Base-by-base conservation (phyloP, 805 yeast species). In the Candida endomychidarum region DNA sequence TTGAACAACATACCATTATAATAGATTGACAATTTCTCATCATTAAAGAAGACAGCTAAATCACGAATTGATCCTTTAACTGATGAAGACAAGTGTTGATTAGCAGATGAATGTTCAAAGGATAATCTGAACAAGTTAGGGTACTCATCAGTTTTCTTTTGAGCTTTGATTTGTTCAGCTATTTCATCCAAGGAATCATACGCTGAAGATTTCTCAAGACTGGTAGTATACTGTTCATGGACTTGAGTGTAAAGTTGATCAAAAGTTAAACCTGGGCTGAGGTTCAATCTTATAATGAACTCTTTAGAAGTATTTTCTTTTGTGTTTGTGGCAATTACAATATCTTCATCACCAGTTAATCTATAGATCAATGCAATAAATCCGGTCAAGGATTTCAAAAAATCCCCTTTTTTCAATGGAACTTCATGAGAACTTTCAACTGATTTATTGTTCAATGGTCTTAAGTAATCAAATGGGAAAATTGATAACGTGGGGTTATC, bases 321-420 rank as follows among this genome's bases (percentile, higher is more conserved):
- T 18, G 74, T 60, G 50, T 83, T 80, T 0, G 89, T 80, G n/a
- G 90, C 89, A 45, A 91, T 66, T n/a, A 84, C 81, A 37, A 93
- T 81, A 53, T 91, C 97, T 49, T 91, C 97, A 58, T 91, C 98
- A 17, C 97, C 98, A 2, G 96, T 84, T 34, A 87, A 68, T 56
- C 98, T 74, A 61, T 77, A 83, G 26, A 87, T 72, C 42, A 91
- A 71, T 1, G 83, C 78, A 17, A 83, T 78, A 64, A 81, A 86
- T 1, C 77, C 77, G 12, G 96, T 68, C 46, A 87, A 68, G 0
- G 81, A 80, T 11, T 76, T 61, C 8, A 68, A 55, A 58, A 83
- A 86, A 32, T 51, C 54, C 9, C 30, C 34, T 38, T 12, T 15
- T 4, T 34, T 35, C n/a, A 36, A 22, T 2, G 34, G 15, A 2